Evolutionary conservation across 345 rosid genomes (phyloP).

Genomic region (Xanthoceras sorbifolium): DNA sequence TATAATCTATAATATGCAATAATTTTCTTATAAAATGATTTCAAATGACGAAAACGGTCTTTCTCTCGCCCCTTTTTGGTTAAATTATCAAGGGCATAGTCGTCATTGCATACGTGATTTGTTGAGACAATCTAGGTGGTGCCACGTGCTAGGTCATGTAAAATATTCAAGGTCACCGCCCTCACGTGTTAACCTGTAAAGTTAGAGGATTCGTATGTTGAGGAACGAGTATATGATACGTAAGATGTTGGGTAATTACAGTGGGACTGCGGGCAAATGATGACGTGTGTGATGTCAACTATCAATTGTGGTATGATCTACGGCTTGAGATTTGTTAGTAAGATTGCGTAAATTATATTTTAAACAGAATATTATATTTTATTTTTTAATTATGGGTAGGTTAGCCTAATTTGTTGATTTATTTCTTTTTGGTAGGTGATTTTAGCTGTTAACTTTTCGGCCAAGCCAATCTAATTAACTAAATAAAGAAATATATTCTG

Average conservation of each 20-base stretch:
- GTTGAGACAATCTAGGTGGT: background rate
- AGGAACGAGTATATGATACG: background rate
- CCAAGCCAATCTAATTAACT: background rate
- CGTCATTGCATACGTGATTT: background rate
- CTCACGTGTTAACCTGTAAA: constrained; percentile 12
- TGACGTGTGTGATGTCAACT: constrained; percentile 2
- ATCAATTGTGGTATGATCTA: background rate
- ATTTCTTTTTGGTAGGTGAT: constrained; percentile 6
- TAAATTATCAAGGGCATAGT: background rate
- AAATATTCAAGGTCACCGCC: background rate
- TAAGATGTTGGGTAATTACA: too few species aligned
- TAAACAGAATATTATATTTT: background rate
- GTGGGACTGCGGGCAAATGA: background rate
- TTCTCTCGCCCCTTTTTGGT: background rate
- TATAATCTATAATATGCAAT: too few species aligned
- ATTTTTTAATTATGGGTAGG: background rate
- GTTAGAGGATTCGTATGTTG: background rate
- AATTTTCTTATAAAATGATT: too few species aligned
- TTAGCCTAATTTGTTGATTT: background rate
- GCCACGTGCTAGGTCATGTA: background rate
- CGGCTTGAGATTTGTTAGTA: background rate
- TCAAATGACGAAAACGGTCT: constrained; percentile 10
- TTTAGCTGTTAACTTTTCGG: background rate
- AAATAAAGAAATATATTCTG: background rate
- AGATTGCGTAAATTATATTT: background rate